Conservation (phyloP, 352 stramenopile genomes). For the Pythium angustatum region DNA sequence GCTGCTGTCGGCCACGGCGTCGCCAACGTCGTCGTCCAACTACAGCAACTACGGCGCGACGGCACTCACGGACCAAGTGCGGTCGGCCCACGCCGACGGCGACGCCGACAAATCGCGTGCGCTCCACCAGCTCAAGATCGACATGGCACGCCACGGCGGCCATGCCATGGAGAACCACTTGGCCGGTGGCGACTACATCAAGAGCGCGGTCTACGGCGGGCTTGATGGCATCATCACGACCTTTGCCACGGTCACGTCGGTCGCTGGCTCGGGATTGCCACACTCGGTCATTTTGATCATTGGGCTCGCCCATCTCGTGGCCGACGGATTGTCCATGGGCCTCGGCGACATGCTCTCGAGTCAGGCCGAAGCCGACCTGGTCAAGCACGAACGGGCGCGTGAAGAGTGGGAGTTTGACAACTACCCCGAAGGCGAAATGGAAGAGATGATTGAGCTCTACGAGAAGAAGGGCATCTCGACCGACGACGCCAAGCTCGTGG, state of each 20-base stretch:
- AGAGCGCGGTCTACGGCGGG: conserved; percentile 92
- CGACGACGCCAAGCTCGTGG: conserved; percentile 89
- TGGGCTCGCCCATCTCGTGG: conserved; percentile 93
- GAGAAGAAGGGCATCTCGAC: conserved; percentile 88
- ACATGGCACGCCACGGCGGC: conserved; percentile 44
- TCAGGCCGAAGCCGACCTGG: conserved; percentile 93
- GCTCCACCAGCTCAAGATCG: conserved; percentile 70
- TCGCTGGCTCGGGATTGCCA: conserved; percentile 88
- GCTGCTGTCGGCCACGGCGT: conserved; percentile 17
- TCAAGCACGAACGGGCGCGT: conserved; percentile 90
- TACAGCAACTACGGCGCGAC: conserved; percentile 52
- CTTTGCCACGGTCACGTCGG: conserved; percentile 94
- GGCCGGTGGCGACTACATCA: conserved; percentile 73
- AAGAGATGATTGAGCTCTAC: conserved; percentile 98
- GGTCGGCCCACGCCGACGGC: conserved; percentile 45
- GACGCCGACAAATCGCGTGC: conserved; percentile 57
- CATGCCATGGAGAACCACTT: conserved; percentile 81
- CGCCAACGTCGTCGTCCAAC: conserved; percentile 10
- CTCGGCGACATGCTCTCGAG: conserved; percentile 94
- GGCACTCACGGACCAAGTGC: conserved; percentile 52
- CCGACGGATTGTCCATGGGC: conserved; percentile 94
- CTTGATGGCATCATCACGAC: conserved; percentile 97
- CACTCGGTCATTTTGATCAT: conserved; percentile 94
- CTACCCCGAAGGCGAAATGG: conserved; percentile 95
- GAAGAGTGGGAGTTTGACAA: conserved; percentile 97